phyloP scores from a whole-genome alignment of 2,329 filamentous ascomycete genomes.

The Bipolaris cookei region DNA sequence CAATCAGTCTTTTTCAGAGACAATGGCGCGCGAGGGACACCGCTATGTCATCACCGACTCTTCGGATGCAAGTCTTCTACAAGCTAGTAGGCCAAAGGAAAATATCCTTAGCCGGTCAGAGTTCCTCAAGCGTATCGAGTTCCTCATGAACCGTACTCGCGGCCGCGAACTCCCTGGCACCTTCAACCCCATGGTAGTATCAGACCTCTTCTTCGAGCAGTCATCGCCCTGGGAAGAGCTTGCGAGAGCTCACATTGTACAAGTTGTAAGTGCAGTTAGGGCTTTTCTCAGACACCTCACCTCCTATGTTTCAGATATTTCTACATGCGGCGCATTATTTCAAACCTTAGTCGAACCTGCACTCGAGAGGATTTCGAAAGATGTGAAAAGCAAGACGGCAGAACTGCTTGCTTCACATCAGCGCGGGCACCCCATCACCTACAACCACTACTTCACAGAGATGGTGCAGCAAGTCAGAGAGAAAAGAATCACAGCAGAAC shows the following conservation, averaged over 20 bases:
- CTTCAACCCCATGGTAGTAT: no score
- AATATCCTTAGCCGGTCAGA: no score
- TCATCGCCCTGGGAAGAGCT: constrained; percentile 59
- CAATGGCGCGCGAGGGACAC: constrained; percentile 21
- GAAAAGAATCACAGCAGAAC: constrained; percentile 27
- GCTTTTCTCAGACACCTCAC: constrained; percentile 8
- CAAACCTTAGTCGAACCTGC: constrained; percentile 8
- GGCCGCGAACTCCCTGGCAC: no score
- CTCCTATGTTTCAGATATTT: constrained; percentile 5
- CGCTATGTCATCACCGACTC: constrained; percentile 24
- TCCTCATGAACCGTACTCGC: no score
- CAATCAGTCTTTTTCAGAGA: neutral
- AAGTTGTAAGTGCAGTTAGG: constrained; percentile 41
- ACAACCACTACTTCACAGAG: constrained; percentile 50
- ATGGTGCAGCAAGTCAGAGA: constrained; percentile 42
- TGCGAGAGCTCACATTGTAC: constrained; percentile 44
- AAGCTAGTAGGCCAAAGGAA: no score
- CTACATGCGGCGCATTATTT: constrained; percentile 5
- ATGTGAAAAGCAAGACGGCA: constrained; percentile 3
- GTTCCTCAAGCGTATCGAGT: no score
- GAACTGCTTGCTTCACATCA: constrained; percentile 8
- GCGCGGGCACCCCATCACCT: constrained; percentile 49
- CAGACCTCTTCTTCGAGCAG: constrained; percentile 65
- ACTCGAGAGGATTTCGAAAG: constrained; percentile 9
- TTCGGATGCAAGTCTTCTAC: no score